Conservation (phyloP, 352 stramenopile genomes). For the Pythium periplocum region DNA sequence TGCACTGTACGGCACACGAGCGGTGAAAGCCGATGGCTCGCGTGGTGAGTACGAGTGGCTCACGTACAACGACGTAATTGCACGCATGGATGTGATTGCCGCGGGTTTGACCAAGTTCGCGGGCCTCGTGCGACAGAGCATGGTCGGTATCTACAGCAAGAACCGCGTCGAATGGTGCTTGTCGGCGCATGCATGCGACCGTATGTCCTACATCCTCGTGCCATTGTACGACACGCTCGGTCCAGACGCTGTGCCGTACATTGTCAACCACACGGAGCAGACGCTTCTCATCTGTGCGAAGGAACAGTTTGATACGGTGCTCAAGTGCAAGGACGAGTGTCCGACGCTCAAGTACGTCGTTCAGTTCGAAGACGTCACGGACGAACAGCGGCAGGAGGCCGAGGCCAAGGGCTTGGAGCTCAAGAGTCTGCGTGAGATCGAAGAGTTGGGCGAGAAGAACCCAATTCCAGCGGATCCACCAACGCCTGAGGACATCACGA, state of each 20-base stretch:
- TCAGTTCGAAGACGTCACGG: constrained; percentile 29
- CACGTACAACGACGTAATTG: constrained; percentile 29
- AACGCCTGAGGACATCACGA: constrained; percentile 72
- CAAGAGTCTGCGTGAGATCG: constrained; percentile 23
- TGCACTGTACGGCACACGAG: constrained; percentile 24
- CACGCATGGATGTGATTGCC: constrained; percentile 21
- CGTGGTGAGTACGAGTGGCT: constrained; percentile 33
- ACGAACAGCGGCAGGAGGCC: constrained; percentile 21
- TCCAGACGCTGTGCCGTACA: constrained; percentile 36
- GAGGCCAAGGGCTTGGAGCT: constrained; percentile 21
- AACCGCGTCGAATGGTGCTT: constrained; percentile 51
- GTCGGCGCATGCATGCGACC: constrained; percentile 32
- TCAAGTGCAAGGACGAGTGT: constrained; percentile 25
- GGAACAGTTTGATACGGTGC: constrained; percentile 34
- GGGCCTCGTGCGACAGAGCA: constrained; percentile 26
- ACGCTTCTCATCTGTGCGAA: constrained; percentile 34
- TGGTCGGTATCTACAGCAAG: constrained; percentile 39
- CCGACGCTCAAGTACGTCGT: constrained; percentile 30
- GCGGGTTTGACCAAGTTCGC: constrained; percentile 11
- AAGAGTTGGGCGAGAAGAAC: constrained; percentile 19
- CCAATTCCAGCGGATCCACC: constrained; percentile 27
- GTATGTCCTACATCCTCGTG: constrained; percentile 42
- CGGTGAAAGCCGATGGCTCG: constrained; percentile 24
- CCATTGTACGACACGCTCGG: constrained; percentile 60
- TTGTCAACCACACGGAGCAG: constrained; percentile 53